Conservation (phyloP, 1,284 basidiomycete species). For the Psilocybe mexicana region DNA sequence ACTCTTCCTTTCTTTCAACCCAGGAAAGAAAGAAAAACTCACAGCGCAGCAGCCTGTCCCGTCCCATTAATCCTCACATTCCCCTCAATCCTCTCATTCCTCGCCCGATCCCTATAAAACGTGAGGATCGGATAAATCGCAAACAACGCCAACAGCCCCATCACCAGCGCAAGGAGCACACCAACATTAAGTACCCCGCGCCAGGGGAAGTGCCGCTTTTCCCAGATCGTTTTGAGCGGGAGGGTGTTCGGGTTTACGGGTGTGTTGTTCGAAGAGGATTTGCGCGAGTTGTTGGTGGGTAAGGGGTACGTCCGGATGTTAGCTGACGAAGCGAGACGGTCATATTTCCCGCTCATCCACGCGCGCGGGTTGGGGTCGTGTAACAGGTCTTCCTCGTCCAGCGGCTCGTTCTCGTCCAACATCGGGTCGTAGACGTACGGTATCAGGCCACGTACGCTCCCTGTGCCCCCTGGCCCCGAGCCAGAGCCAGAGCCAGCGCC, state of each 20-base stretch:
- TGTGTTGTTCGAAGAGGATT: not conserved
- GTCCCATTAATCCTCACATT: constrained; percentile 71
- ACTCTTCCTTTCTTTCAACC: too few species aligned
- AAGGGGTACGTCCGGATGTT: too few species aligned
- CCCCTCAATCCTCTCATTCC: constrained; percentile 55
- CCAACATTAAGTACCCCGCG: constrained; percentile 60
- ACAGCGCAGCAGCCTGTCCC: not conserved
- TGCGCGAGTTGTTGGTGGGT: not conserved
- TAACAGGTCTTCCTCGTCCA: constrained; percentile 65
- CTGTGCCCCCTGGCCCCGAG: constrained; percentile 18
- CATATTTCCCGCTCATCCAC: constrained; percentile 4
- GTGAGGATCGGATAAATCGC: constrained; percentile 77
- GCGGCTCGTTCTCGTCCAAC: constrained; percentile 54
- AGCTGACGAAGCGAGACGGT: not conserved
- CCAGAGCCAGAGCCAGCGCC: not conserved
- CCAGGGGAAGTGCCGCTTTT: constrained; percentile 32
- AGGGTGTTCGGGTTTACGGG: not conserved
- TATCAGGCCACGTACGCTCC: constrained; percentile 47
- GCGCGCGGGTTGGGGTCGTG: constrained; percentile 46
- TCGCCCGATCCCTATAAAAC: constrained; percentile 47
- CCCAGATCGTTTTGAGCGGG: not conserved
- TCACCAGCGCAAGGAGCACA: constrained; percentile 50
- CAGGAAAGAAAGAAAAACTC: not conserved
- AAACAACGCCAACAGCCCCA: constrained; percentile 63
- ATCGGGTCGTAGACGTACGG: constrained; percentile 70